phyloP scores from a whole-genome alignment of 495 filamentous ascomycete genomes.

The Lasiosphaeria miniovina region DNA sequence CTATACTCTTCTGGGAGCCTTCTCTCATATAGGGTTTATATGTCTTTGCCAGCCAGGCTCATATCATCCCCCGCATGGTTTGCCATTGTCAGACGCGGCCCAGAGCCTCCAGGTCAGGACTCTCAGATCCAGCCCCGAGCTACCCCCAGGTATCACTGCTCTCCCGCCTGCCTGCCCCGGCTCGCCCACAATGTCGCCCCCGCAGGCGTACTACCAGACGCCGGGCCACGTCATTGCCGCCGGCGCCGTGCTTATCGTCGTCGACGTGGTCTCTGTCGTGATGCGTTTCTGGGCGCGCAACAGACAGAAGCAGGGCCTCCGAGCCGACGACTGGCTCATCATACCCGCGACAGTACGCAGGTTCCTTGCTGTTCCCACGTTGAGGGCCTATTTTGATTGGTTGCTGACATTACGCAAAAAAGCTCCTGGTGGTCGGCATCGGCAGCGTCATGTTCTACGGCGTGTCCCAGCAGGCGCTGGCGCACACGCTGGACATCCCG shows the following conservation, averaged over 20 bases:
- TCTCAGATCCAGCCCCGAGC: too few relatives aligned
- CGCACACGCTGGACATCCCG: constrained; percentile 6
- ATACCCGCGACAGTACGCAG: constrained; percentile 26
- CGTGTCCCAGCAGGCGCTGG: constrained; percentile 19
- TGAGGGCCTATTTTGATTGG: neutral
- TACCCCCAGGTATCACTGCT: too few relatives aligned
- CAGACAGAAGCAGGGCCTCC: constrained; percentile 21
- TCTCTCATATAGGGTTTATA: too few relatives aligned
- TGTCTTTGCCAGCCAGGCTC: too few relatives aligned
- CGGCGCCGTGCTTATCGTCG: constrained; percentile 8
- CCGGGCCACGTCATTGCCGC: constrained; percentile 23
- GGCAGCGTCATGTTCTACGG: constrained; percentile 10
- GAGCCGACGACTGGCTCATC: constrained; percentile 34
- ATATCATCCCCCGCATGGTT: too few relatives aligned
- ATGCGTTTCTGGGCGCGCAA: constrained; percentile 23
- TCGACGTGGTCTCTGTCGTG: constrained; percentile 17
- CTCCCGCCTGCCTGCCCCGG: too few relatives aligned
- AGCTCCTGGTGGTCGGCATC: constrained; percentile 18
- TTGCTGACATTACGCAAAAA: neutral
- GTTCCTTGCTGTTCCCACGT: too few relatives aligned
- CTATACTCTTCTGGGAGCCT: too few relatives aligned
- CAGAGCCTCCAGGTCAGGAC: too few relatives aligned
- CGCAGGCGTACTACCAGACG: constrained; percentile 9
- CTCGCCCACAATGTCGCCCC: constrained; percentile 10
- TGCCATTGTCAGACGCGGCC: too few relatives aligned